Base-by-base conservation (phyloP, 2,329 filamentous ascomycete genomes). In the Aspergillus sp. region DNA sequence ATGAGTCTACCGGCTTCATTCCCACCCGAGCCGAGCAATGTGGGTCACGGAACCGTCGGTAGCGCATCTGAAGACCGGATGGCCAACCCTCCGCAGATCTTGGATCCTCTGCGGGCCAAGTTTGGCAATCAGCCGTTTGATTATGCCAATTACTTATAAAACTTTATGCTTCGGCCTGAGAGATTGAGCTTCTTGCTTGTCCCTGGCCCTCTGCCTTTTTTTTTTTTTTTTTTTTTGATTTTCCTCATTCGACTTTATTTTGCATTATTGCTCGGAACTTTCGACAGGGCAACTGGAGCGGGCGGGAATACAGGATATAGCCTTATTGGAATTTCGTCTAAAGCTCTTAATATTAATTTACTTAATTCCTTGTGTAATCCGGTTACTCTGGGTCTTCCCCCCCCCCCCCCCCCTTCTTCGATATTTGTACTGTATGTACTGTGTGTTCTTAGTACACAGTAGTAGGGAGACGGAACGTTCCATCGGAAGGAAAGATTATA, bases 1-100 rank as follows among this genome's bases (percentile, higher is more conserved):
- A 62, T 77, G 59, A 76, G 69, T 49, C 70, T 76, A 12, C 72
- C 75, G 11, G 67, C 72, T 1, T 71, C 74, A 6, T 73, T 70
- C 49, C 70, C 70, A 16, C 66, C 70, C n/a, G 71, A 73, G 24
- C 60, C 69, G 12, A 64, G 58, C 16, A 59, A 59, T 46, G 62
- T 63, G 24, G 61, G 67, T 10, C 63, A 63, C 26, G 62, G 56
- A 29, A 50, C 59, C 11, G 61, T 63, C 18, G 58, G 57, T 45
- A 62, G 62, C n/a, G 54, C 65, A 11, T 53, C 68, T 7, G 65
- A 69, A 31, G 67, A 71, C 29, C 65, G 66, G 24, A 65, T 71
- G 60, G 64, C 65, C 49, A 62, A 67, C 32, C 59, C 64, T 22
- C 59, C 67, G 1, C 66, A 68, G 22, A 54, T 62, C 12, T 45